Percentiles rank a stretch among this genome's conserved stretches.
phyloP scores from a whole-genome alignment of 192 early-diverging fungal species.

The Umbelopsis sp. region DNA sequence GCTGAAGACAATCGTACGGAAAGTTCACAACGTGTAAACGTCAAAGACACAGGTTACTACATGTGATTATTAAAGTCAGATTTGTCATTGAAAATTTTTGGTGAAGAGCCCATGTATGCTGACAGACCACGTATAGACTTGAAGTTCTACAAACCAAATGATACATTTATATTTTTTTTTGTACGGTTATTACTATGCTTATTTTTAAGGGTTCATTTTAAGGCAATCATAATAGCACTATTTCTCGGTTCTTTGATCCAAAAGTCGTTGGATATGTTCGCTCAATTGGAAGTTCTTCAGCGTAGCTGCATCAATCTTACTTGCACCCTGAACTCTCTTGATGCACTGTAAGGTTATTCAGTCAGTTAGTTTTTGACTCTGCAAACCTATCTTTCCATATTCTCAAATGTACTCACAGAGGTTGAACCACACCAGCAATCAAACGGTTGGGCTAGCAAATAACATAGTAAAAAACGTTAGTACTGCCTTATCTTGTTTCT shows the following conservation, averaged over 20 bases:
- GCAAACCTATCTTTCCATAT: not conserved
- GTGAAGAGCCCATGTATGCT: not conserved
- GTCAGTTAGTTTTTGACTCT: not conserved
- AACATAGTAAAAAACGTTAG: not conserved
- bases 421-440: conserved; percentile 56
- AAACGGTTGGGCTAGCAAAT: conserved; percentile 48
- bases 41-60: not conserved
- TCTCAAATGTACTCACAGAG: conserved; percentile 22
- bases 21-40: too few relatives aligned
- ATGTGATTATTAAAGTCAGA: not conserved
- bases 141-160: not conserved
- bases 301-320: conserved; percentile 38
- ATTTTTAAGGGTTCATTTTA: not conserved
- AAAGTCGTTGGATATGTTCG: conserved; percentile 49
- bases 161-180: not conserved
- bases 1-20: too few relatives aligned
- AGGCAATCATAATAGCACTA: not conserved
- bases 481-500: not conserved
- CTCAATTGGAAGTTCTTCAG: conserved; percentile 47
- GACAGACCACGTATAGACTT: not conserved
- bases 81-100: not conserved
- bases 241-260: conserved; percentile 21
- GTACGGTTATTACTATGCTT: not conserved
- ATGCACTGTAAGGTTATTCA: conserved; percentile 38
- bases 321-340: conserved; percentile 52